phyloP scores from a whole-genome alignment of 129 eudicot genomes.

The Helianthus annuus region HanXRQr2.0-SUNRISE NC_035433.2:88846073-88846572 shows the following conservation, averaged over 20 bases:
- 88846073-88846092: constrained; percentile 79
- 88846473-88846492: constrained; percentile 1
- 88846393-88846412: not conserved
- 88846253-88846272: not conserved
- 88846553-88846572: constrained; percentile 84
- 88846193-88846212: not conserved
- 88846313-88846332: not conserved
- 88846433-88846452: constrained; percentile 11
- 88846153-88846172: not conserved
- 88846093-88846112: constrained; percentile 46
- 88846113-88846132: constrained; percentile 14
- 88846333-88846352: not conserved
- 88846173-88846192: not conserved
- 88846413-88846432: not conserved
- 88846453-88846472: not conserved
- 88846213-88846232: not conserved
- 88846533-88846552: constrained; percentile 87
- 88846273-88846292: not conserved
- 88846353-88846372: not conserved
- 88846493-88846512: constrained; percentile 16
- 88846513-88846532: constrained; percentile 38
- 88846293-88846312: not conserved
- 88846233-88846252: constrained; percentile 1
- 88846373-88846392: not conserved
- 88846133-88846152: constrained; percentile 9